phyloP scores from a whole-genome alignment of 495 filamentous ascomycete genomes.

The Trichoderma parareesei region DNA sequence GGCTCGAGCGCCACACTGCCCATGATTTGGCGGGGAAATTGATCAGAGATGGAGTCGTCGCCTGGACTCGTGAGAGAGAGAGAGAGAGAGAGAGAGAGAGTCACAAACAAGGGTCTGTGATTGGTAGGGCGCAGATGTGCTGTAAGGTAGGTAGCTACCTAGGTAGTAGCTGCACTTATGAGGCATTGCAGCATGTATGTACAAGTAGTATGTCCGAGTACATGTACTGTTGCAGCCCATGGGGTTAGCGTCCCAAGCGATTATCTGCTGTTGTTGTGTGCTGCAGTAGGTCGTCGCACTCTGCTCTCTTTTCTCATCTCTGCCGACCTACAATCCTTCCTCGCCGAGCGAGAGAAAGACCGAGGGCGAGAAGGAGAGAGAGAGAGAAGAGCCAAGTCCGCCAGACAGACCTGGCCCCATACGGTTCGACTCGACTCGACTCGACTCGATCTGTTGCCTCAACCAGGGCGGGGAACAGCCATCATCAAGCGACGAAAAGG shows the following conservation, averaged over 20 bases:
- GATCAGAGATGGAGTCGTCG: slow-evolving; percentile 4
- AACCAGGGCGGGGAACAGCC: background rate
- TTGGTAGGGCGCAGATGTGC: background rate
- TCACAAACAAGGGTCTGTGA: background rate
- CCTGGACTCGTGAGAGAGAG: background rate
- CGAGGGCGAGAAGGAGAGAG: background rate
- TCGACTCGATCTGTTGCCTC: too few species aligned
- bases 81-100: background rate
- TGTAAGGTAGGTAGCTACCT: background rate
- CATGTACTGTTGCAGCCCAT: background rate
- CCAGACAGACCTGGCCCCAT: slow-evolving; percentile 1
- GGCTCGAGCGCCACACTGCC: slow-evolving; percentile 7
- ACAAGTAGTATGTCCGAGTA: too few species aligned
- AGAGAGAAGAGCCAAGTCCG: background rate
- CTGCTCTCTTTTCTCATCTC: background rate
- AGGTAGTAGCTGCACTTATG: too few species aligned
- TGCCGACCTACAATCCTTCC: background rate
- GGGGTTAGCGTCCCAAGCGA: slow-evolving; percentile 1
- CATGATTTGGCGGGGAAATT: slow-evolving; percentile 3
- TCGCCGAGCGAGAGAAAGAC: background rate
- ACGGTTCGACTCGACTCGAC: background rate
- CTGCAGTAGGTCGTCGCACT: background rate
- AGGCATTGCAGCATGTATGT: too few species aligned
- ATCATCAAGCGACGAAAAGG: background rate
- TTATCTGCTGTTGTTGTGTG: slow-evolving; percentile 1